Base-by-base conservation (phyloP, 2,329 filamentous ascomycete species). In the Colletotrichum magnum region DNA sequence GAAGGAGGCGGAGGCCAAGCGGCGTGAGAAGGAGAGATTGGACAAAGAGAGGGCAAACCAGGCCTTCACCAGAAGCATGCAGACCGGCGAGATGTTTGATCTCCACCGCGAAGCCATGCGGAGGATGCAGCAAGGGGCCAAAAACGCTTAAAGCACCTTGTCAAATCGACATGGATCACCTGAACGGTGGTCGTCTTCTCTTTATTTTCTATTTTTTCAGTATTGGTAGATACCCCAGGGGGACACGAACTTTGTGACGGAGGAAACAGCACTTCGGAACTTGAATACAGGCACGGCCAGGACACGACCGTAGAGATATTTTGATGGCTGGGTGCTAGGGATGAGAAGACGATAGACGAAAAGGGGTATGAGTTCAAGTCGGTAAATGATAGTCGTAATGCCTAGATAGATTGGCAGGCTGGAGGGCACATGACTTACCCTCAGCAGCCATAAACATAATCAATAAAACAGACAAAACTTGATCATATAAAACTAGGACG, bases 61-160 rank as follows among this genome's bases (percentile, higher is more conserved):
- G 58, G 86, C 86, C 45, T 90, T 94, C 74, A 92, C 94, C 72
- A 89, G 92, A 78, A 87, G 89, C 72, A 96, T 97, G 92, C 86
- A 93, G 62, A 90, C 88, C 16, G 91, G 91, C 0, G 89, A 92
- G 72, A 88, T 97, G 83, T 84, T 93, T 59, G 92, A 93, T 53
- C 87, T 91, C 24, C 95, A 98, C 78, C 87, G 92, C 21, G 92
- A 95, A 72, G 93, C 92, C 1, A 87, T 98, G 88, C 86, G 92
- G 71, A 90, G 86, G 78, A 92, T 98, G 90, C 94, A 97, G 75
- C 80, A 79, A 43, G 73, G 77, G 26, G 82, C 83, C 1, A 83
- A 79, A 72, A 76, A 82, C 21, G 39, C 52, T 16, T 71, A 18
- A 69, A 56, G 45, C 5, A 32, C 21, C 4, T 51, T 7, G 21